phyloP scores from a whole-genome alignment of 192 early-diverging fungal genomes.

The Coemansia pectinata region DNA sequence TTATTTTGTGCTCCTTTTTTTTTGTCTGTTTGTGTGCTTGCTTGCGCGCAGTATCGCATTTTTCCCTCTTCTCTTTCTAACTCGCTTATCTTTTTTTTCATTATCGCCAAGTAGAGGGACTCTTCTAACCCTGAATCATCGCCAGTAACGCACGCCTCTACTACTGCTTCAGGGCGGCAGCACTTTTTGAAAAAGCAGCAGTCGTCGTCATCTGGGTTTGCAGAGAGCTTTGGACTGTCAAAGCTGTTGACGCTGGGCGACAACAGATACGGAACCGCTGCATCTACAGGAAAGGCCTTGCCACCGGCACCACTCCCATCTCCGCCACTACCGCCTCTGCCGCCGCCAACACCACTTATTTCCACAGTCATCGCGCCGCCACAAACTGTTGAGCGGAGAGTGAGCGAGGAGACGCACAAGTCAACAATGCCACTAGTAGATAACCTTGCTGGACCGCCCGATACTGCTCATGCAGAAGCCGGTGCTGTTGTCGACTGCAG shows the following conservation, averaged over 20 bases:
- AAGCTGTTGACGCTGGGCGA: slow-evolving; percentile 39
- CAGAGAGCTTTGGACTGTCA: slow-evolving; percentile 42
- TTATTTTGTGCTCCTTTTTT: not conserved
- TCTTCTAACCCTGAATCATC: slow-evolving; percentile 5
- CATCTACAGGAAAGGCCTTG: slow-evolving; percentile 37
- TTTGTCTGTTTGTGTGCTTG: not conserved
- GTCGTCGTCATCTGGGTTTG: slow-evolving; percentile 51
- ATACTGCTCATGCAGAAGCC: not conserved
- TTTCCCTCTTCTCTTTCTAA: not conserved
- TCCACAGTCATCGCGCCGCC: slow-evolving; percentile 4
- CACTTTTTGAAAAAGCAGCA: slow-evolving; percentile 51
- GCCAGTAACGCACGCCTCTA: slow-evolving; percentile 1
- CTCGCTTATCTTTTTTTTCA: not conserved
- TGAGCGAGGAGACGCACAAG: not conserved
- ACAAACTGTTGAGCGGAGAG: not conserved
- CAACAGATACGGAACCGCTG: slow-evolving; percentile 24
- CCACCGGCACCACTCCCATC: slow-evolving; percentile 24
- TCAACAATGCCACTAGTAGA: not conserved
- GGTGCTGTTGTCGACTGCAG: not conserved
- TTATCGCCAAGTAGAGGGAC: slow-evolving; percentile 31
- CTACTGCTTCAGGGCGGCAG: slow-evolving; percentile 10
- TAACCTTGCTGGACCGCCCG: not conserved
- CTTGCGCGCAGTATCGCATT: not conserved
- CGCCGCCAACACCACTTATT: not conserved
- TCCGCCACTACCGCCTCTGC: slow-evolving; percentile 7